Evolutionary conservation across 176 grass and related monocot genomes (phyloP), one percentile per base, ranked within the genome.

Genomic region (Carex kokanica): DNA sequence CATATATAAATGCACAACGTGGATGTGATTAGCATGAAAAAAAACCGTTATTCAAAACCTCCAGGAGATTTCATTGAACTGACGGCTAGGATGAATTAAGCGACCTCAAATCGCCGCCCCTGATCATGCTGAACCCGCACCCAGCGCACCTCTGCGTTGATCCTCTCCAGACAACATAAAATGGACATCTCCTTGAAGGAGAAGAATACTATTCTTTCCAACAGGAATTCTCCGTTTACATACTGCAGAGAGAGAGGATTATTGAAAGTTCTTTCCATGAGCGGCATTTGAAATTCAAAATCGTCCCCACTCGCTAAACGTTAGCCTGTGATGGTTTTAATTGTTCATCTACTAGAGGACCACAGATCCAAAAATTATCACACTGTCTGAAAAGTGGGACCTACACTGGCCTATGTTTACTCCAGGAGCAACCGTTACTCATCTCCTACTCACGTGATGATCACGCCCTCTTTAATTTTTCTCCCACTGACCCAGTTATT

Each of bases 211-310:
- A 7, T 3, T 71, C 18, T 43, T 18, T 45, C 10, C 0, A 11
- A 21, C 36, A 71, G 67, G 36, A 45, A 12, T 2, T 21, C 38
- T 72, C 68, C 68, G 9, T 72, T 72, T 72, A 3, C 2, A 11
- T 10, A n/a, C 8, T 1, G 11, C 38, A 72, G 45, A 10, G 1
- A 72, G 69, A 72, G 69, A 23, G 40, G 8, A 47, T 73, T 20
- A 41, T 3, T 14, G 1, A 16, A 52, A 31, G 7, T 3, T 24
- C 49, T 10, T 77, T 55, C 24, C n/a, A 1, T 17, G 41, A 64
- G 40, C 60, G 80, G 80, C 60, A 64, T 82, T 82, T 82, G 61
- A 82, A 82, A 54, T 82, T 82, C 60, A 65, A 82, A 82, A 31
- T 65, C 49, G 49, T 56, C 73, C 23, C 80, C 61, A 68, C 79